Evolutionary conservation across 2,329 filamentous ascomycete genomes (phyloP).

Genomic region (Pseudocercospora fijiensis): DNA sequence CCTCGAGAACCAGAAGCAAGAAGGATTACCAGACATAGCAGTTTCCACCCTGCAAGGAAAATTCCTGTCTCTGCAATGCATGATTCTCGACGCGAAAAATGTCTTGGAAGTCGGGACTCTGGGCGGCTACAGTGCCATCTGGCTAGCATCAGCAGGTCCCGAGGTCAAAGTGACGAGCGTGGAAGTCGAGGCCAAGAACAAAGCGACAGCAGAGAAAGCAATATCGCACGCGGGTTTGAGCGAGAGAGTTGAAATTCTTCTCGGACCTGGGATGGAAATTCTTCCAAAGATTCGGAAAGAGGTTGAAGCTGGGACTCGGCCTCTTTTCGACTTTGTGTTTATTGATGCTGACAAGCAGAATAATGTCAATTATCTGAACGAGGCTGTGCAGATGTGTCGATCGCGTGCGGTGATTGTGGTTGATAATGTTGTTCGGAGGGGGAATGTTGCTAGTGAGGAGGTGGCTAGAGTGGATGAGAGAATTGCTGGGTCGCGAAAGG

Average conservation of each 20-base stretch:
- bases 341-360: constrained; percentile 32
- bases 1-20: neutral
- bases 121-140: constrained; percentile 28
- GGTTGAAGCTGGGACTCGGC: constrained; percentile 20
- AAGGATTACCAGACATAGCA: constrained; percentile 43
- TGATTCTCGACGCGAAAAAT: constrained; percentile 23
- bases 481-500: constrained; percentile 34
- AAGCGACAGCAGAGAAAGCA: constrained; percentile 19
- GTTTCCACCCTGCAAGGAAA: constrained; percentile 42
- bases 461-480: constrained; percentile 29
- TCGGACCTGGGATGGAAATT: constrained; percentile 26
- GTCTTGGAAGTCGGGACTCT: constrained; percentile 31
- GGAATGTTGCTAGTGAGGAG: constrained; percentile 25
- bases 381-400: constrained; percentile 20
- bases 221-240: constrained; percentile 19
- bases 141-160: constrained; percentile 18
- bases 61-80: constrained; percentile 44
- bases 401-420: constrained; percentile 24
- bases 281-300: constrained; percentile 23
- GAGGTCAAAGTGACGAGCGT: constrained; percentile 26
- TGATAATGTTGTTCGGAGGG: constrained; percentile 34
- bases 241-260: constrained; percentile 24
- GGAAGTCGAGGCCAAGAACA: constrained; percentile 22
- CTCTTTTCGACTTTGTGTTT: constrained; percentile 30
- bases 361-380: constrained; percentile 25